A percentile compares a stretch with the other conserved stretches of the same genome.
These are phyloP conservation scores for Didymella pomorum DNA, from an alignment of 2,329 filamentous ascomycete species.

Conservation along the genomic window DNA sequence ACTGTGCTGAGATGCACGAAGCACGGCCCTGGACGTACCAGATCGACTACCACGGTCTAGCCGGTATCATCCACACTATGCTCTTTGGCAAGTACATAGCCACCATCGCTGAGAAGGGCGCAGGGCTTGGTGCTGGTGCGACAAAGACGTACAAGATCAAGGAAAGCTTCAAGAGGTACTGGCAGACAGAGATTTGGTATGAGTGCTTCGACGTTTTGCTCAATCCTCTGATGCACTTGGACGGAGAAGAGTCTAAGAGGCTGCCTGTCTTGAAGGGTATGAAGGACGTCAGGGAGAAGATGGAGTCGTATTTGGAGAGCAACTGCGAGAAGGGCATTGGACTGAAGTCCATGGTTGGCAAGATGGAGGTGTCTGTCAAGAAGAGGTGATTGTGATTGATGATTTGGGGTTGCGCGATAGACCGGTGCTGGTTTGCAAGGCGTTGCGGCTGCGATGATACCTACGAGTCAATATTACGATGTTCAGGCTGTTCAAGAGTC, in stretches of 20 bases:
- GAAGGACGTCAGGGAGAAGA: slow-evolving; percentile 72
- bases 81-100: slow-evolving; percentile 97
- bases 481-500: not conserved
- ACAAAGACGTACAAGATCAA: slow-evolving; percentile 79
- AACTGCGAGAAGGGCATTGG: slow-evolving; percentile 81
- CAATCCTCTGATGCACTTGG: slow-evolving; percentile 76
- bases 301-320: slow-evolving; percentile 82
- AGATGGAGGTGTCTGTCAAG: slow-evolving; percentile 74
- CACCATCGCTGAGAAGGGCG: slow-evolving; percentile 63
- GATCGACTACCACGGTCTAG: slow-evolving; percentile 93
- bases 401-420: not conserved
- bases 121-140: slow-evolving; percentile 63
- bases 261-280: slow-evolving; percentile 79
- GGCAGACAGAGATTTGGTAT: slow-evolving; percentile 91
- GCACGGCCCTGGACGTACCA: slow-evolving; percentile 96
- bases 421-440: slow-evolving; percentile 20
- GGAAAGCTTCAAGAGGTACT: slow-evolving; percentile 90
- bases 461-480: slow-evolving; percentile 11
- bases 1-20: slow-evolving; percentile 96
- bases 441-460: slow-evolving; percentile 21
- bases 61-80: slow-evolving; percentile 85
- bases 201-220: slow-evolving; percentile 84
- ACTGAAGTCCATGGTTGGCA: slow-evolving; percentile 62
- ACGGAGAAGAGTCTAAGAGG: slow-evolving; percentile 68
- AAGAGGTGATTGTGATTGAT: slow-evolving; percentile 42